These are phyloP conservation scores for Annona cherimola DNA, from an alignment of 164 flowering plant genomes.

Conservation along the genomic window DNA sequence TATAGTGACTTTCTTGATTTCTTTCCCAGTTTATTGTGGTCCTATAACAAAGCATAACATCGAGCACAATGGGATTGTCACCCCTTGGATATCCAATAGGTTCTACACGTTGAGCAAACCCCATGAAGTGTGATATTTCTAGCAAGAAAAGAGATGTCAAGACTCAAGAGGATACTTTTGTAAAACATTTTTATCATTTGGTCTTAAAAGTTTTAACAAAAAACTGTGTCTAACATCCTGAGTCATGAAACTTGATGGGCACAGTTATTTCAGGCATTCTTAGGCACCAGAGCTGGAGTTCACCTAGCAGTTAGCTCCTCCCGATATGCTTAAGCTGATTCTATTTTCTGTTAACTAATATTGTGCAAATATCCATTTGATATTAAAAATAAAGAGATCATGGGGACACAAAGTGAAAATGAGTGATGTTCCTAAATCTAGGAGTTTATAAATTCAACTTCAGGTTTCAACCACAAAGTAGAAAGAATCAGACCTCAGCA, in stretches of 20 bases:
- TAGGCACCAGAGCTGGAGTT: not conserved
- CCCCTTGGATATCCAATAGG: too few species aligned
- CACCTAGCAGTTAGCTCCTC: not conserved
- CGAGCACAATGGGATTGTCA: too few species aligned
- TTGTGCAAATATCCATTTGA: not conserved
- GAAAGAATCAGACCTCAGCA: slow-evolving; percentile 55
- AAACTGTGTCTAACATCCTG: not conserved
- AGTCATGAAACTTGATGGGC: not conserved
- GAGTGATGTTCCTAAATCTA: not conserved
- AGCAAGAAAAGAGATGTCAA: too few species aligned
- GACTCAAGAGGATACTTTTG: too few species aligned
- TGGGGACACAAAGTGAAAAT: not conserved
- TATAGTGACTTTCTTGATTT: too few species aligned
- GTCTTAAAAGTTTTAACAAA: too few species aligned
- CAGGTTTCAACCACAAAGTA: not conserved
- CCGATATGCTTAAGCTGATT: too few species aligned
- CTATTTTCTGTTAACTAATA: not conserved
- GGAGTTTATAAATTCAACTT: not conserved
- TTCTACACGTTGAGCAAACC: too few species aligned
- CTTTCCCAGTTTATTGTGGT: too few species aligned
- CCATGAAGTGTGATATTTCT: too few species aligned
- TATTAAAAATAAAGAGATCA: not conserved
- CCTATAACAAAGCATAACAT: too few species aligned
- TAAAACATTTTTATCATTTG: too few species aligned
- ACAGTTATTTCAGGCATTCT: not conserved